These are phyloP conservation scores for Xylariales sp. DNA, from an alignment of 2,329 filamentous ascomycete genomes.

Conservation along the genomic window DNA sequence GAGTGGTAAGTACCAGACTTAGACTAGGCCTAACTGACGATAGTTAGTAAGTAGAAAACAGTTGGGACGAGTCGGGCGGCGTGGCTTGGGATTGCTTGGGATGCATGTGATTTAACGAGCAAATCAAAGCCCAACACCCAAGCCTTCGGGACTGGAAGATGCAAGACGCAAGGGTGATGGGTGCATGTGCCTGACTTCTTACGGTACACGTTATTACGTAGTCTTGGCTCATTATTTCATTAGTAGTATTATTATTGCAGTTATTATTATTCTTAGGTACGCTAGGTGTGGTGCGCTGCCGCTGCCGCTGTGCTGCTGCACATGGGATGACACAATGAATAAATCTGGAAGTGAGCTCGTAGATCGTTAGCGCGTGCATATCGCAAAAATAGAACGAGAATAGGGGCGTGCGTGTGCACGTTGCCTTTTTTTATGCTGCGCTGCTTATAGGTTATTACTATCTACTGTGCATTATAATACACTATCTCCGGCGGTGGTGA, in stretches of 20 bases:
- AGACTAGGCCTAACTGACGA: too few species aligned
- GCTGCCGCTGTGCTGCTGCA: conserved; percentile 4
- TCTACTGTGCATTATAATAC: too few species aligned
- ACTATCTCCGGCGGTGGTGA: neutral
- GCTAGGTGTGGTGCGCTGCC: too few species aligned
- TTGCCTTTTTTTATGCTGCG: too few species aligned
- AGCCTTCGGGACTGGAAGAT: conserved; percentile 38
- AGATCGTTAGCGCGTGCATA: conserved; percentile 14
- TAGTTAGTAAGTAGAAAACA: too few species aligned
- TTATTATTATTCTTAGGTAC: too few species aligned
- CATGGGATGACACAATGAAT: conserved; percentile 27
- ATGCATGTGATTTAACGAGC: conserved; percentile 31
- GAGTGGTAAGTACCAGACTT: too few species aligned
- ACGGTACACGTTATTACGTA: conserved; percentile 4
- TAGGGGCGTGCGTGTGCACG: conserved; percentile 15
- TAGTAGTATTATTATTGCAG: too few species aligned
- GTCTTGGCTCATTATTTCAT: conserved; percentile 10
- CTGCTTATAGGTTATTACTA: too few species aligned
- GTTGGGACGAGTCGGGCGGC: conserved; percentile 25
- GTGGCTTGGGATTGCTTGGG: conserved; percentile 12
- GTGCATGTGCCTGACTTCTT: conserved; percentile 27
- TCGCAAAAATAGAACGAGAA: conserved; percentile 26
- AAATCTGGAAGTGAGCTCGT: conserved; percentile 1
- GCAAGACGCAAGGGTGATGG: conserved; percentile 34
- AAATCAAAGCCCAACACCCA: conserved; percentile 35